phyloP scores from a whole-genome alignment of 2,329 filamentous ascomycete species.

The Calonectria fujianensis region DNA sequence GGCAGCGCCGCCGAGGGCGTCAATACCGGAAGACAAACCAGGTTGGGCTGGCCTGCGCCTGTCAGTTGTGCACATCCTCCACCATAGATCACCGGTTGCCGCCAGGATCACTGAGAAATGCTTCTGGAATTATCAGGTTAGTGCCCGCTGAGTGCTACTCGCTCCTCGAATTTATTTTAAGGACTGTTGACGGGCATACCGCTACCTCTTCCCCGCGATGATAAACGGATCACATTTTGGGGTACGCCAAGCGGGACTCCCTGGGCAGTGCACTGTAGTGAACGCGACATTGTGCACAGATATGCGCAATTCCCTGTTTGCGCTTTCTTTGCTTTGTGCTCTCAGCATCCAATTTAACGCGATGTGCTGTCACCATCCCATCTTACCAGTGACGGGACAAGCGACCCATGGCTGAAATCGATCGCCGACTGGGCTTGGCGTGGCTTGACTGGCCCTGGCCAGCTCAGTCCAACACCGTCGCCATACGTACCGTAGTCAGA shows the following conservation, averaged over 20 bases:
- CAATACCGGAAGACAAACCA: slow-evolving; percentile 20
- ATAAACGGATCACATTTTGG: slow-evolving; percentile 23
- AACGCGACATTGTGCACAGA: not conserved
- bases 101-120: slow-evolving; percentile 41
- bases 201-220: slow-evolving; percentile 35
- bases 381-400: slow-evolving; percentile 31
- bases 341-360: slow-evolving; percentile 17
- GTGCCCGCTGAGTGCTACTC: slow-evolving; percentile 45
- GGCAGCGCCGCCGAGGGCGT: slow-evolving; percentile 29
- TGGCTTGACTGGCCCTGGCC: slow-evolving; percentile 33
- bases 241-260: slow-evolving; percentile 40
- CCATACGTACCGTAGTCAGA: slow-evolving; percentile 1
- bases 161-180: slow-evolving; percentile 47
- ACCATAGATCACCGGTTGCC: slow-evolving; percentile 7
- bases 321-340: not conserved
- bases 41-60: slow-evolving; percentile 31
- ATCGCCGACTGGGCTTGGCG: slow-evolving; percentile 37
- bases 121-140: slow-evolving; percentile 49
- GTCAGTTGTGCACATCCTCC: slow-evolving; percentile 39
- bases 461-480: slow-evolving; percentile 7
- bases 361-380: slow-evolving; percentile 41
- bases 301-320: not conserved
- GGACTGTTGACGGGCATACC: slow-evolving; percentile 23
- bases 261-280: slow-evolving; percentile 29
- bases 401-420: slow-evolving; percentile 40